These are phyloP conservation scores for Amylocarpus encephaloides DNA, from an alignment of 2,329 filamentous ascomycete species.

Conservation along the genomic window DNA sequence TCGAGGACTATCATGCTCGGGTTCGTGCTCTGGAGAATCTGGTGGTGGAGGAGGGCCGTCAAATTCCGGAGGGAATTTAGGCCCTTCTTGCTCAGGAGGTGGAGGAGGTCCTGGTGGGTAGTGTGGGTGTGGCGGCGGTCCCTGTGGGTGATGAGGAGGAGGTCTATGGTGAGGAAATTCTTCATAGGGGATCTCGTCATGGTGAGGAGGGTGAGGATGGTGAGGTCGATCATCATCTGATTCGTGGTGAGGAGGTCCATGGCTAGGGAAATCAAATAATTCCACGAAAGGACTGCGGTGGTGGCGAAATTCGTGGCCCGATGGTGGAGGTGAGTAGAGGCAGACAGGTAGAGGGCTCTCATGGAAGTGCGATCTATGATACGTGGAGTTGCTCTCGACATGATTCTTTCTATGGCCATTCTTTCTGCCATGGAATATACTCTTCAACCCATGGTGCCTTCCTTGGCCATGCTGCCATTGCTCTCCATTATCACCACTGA, in stretches of 20 bases:
- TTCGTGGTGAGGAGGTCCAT: slow-evolving; percentile 5
- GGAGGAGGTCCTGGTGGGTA: background rate
- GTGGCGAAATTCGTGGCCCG: background rate
- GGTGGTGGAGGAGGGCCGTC: background rate
- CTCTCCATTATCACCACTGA: slow-evolving; percentile 14
- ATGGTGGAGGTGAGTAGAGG: slow-evolving; percentile 22
- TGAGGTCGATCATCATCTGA: background rate
- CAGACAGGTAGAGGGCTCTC: slow-evolving; percentile 28
- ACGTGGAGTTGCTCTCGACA: slow-evolving; percentile 21
- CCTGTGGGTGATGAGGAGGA: slow-evolving; percentile 5
- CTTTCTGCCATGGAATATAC: slow-evolving; percentile 13
- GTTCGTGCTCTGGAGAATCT: background rate
- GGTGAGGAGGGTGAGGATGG: background rate
- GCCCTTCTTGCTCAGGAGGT: slow-evolving; percentile 3
- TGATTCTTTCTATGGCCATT: slow-evolving; percentile 25
- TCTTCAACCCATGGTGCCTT: slow-evolving; percentile 17
- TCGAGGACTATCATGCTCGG: background rate
- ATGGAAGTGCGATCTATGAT: slow-evolving; percentile 16
- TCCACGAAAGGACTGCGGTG: background rate
- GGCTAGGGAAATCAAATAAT: slow-evolving; percentile 1
- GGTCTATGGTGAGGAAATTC: no score
- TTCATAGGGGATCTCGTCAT: background rate
- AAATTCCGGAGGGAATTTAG: background rate
- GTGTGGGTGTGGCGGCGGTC: slow-evolving; percentile 1
- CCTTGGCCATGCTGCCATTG: slow-evolving; percentile 9